Evolutionary conservation across 352 stramenopile species (phyloP).

Genomic region (Halophytophthora polymorphica): DNA sequence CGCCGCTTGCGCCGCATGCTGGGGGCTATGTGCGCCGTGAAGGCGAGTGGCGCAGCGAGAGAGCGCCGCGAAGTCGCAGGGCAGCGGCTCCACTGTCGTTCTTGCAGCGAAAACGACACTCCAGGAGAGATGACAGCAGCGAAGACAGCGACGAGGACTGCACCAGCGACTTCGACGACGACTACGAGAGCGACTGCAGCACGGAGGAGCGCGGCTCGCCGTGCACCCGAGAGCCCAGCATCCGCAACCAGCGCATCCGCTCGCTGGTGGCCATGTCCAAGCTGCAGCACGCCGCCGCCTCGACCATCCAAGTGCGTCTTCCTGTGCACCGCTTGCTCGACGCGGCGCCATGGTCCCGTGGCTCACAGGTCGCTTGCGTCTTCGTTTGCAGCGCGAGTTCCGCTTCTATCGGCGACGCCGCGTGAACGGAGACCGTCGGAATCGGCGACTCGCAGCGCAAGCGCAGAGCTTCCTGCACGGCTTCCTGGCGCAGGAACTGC

Average conservation of each 20-base stretch:
- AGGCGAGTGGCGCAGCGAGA: conserved; percentile 1
- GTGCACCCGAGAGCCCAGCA: conserved; percentile 1
- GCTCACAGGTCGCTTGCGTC: background rate
- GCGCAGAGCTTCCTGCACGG: conserved; percentile 27
- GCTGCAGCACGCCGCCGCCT: conserved; percentile 38
- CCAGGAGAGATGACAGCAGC: conserved; percentile 5
- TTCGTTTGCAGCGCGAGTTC: conserved; percentile 34
- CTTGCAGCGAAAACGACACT: background rate
- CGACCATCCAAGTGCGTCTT: conserved; percentile 36
- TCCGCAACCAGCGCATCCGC: conserved; percentile 39
- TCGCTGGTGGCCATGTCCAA: conserved; percentile 45
- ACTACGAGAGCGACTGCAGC: conserved; percentile 4
- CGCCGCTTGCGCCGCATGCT: conserved; percentile 6
- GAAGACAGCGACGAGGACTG: conserved; percentile 14
- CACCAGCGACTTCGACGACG: conserved; percentile 6
- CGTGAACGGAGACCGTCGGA: conserved; percentile 17
- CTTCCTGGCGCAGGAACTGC: conserved; percentile 31
- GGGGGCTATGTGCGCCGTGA: background rate
- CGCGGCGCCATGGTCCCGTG: background rate
- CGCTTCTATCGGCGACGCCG: conserved; percentile 31
- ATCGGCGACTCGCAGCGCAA: conserved; percentile 12
- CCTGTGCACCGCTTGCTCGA: background rate
- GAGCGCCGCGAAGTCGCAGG: background rate
- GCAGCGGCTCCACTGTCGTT: no score
- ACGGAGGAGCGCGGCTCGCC: background rate